These are phyloP conservation scores for Coffea eugenioides DNA, from an alignment of 257 asterid species.

Conservation along the genomic window DNA sequence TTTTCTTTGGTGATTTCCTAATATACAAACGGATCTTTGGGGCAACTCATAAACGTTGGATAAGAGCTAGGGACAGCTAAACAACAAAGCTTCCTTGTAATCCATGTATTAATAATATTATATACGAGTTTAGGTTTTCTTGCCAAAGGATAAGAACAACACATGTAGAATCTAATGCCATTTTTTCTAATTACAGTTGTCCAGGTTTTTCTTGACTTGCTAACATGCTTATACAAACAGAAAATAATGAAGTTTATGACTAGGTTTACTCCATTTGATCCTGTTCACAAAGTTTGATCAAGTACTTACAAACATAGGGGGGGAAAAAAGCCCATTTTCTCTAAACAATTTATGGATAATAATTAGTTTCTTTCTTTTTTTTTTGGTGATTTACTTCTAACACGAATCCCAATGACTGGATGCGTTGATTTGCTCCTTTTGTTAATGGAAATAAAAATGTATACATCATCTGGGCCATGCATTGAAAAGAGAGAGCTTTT, in stretches of 20 bases:
- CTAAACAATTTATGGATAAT: no score
- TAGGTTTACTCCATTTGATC: no score
- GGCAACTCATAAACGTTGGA: slow-evolving; percentile 28
- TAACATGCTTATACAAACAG: not conserved
- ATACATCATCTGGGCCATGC: no score
- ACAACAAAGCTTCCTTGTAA: slow-evolving; percentile 33
- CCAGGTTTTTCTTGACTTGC: not conserved
- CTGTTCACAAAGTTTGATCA: no score
- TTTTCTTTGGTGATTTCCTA: slow-evolving; percentile 40
- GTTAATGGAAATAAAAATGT: not conserved
- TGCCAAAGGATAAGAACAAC: slow-evolving; percentile 7
- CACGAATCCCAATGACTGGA: no score
- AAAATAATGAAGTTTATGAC: not conserved
- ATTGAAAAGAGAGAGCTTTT: not conserved
- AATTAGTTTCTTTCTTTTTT: no score
- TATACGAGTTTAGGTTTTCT: slow-evolving; percentile 11
- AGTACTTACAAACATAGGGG: no score
- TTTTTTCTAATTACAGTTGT: not conserved
- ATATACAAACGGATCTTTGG: slow-evolving; percentile 25
- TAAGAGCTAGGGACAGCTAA: slow-evolving; percentile 29
- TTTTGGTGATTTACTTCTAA: no score
- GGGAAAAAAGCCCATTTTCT: no score
- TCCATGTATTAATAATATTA: slow-evolving; percentile 19
- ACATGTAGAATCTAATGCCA: not conserved
- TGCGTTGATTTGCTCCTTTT: no score